Evolutionary conservation across 768 basidiomycete genomes (phyloP).

Genomic region (Podaxis sp.): DNA sequence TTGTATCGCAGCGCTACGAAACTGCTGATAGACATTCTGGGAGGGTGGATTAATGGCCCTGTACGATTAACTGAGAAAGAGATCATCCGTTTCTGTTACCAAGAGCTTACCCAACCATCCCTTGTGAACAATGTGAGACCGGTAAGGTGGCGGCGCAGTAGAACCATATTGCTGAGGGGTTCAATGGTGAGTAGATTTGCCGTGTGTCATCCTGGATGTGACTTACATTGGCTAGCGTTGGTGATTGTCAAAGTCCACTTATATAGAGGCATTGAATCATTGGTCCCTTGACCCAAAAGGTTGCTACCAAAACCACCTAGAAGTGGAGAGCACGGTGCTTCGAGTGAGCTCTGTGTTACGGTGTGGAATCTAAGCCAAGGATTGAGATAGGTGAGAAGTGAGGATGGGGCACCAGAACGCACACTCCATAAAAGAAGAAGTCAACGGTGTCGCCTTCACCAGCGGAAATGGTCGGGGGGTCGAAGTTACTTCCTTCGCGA

Average conservation of each 20-base stretch:
- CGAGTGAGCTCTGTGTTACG: conserved; percentile 38
- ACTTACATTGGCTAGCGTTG: conserved; percentile 30
- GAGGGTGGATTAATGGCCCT: conserved; percentile 40
- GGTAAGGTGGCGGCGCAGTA: conserved; percentile 38
- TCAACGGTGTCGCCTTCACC: conserved; percentile 32
- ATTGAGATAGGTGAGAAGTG: background rate
- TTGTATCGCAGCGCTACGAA: conserved; percentile 27
- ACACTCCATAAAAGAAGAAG: conserved; percentile 42
- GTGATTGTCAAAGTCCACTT: conserved; percentile 37
- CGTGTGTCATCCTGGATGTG: background rate
- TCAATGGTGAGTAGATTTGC: background rate
- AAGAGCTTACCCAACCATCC: conserved; percentile 39
- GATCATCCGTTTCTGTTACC: background rate
- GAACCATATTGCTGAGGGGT: conserved; percentile 33
- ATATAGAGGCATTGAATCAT: conserved; percentile 19
- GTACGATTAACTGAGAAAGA: background rate
- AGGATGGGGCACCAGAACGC: conserved; percentile 11
- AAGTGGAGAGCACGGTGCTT: conserved; percentile 38
- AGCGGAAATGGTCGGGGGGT: conserved; percentile 33
- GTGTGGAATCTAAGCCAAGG: conserved; percentile 32
- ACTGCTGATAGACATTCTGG: conserved; percentile 22
- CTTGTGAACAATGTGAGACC: conserved; percentile 34
- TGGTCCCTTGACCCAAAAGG: conserved; percentile 23
- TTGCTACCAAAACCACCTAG: conserved; percentile 42
- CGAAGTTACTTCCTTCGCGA: conserved; percentile 38